A percentile compares a stretch with the other conserved stretches of the same genome.
These are phyloP conservation scores for Scedosporium apiospermum DNA, from an alignment of 2,329 filamentous ascomycete species.

Conservation along the genomic window DNA sequence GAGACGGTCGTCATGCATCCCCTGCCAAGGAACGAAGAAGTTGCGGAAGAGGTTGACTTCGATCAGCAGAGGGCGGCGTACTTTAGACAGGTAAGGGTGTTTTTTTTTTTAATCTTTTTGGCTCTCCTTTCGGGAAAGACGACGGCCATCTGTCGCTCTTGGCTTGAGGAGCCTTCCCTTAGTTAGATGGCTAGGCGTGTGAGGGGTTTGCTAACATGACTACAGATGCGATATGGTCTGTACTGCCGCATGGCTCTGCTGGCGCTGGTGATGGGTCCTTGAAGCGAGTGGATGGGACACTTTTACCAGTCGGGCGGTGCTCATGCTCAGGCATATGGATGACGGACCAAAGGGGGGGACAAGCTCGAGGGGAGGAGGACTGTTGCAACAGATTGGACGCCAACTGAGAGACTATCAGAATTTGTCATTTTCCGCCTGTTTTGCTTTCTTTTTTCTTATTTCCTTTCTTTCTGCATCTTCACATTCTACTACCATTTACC, in stretches of 20 bases:
- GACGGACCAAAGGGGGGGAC: background rate
- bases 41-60: conserved; percentile 93
- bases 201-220: conserved; percentile 28
- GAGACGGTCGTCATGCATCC: conserved; percentile 95
- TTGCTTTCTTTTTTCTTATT: conserved; percentile 8
- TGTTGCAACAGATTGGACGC: no score
- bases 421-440: background rate
- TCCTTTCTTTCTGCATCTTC: conserved; percentile 3
- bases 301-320: background rate
- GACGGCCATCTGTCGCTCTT: background rate
- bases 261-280: conserved; percentile 68
- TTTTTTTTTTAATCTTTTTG: background rate
- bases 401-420: background rate
- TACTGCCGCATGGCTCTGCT: conserved; percentile 97
- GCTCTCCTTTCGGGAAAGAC: background rate
- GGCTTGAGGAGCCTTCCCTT: background rate
- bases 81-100: conserved; percentile 82
- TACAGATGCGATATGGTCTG: conserved; percentile 90
- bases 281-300: conserved; percentile 3
- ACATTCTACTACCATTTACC: background rate
- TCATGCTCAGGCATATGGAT: background rate
- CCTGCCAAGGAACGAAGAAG: conserved; percentile 84
- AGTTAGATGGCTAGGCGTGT: background rate
- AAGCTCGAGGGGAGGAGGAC: no score
- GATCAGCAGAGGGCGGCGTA: conserved; percentile 94